A percentile compares a stretch with the other conserved stretches of the same genome.
Conservation (phyloP, 2,329 filamentous ascomycete species). For the Aspergillus neoniger region DNA sequence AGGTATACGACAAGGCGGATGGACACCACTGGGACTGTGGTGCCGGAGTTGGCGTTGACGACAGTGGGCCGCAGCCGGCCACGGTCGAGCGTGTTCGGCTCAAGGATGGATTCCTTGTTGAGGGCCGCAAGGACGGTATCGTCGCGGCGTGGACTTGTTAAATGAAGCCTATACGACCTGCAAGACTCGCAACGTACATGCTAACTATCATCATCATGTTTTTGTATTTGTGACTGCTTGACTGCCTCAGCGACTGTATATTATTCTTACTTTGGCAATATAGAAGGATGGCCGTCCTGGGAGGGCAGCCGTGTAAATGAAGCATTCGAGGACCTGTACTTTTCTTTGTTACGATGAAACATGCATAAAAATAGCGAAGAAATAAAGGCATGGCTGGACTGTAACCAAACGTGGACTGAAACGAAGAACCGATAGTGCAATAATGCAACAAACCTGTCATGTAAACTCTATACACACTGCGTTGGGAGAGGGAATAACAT, state of each 20-base stretch:
- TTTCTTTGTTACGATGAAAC: neutral
- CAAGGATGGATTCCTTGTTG: conserved; percentile 90
- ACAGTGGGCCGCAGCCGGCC: conserved; percentile 65
- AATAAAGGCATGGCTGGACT: neutral
- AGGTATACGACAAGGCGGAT: conserved; percentile 97
- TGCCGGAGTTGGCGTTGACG: conserved; percentile 68
- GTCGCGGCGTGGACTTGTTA: conserved; percentile 88
- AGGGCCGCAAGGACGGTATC: conserved; percentile 82
- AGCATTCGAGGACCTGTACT: neutral
- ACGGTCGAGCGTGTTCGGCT: conserved; percentile 84
- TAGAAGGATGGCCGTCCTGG: conserved; percentile 1
- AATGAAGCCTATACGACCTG: neutral
- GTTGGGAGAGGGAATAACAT: neutral
- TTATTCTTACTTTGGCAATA: conserved; percentile 12
- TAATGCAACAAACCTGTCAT: neutral
- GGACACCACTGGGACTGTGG: conserved; percentile 96
- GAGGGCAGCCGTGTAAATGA: conserved; percentile 4
- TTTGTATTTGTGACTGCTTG: conserved; percentile 13
- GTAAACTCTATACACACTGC: neutral
- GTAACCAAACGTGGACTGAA: too few relatives aligned
- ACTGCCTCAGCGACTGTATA: conserved; percentile 19
- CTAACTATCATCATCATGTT: conserved; percentile 4
- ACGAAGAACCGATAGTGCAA: neutral
- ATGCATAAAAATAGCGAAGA: neutral
- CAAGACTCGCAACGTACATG: conserved; percentile 12